phyloP scores from a whole-genome alignment of 768 basidiomycete species.

The Rhodotorula paludigena region DNA sequence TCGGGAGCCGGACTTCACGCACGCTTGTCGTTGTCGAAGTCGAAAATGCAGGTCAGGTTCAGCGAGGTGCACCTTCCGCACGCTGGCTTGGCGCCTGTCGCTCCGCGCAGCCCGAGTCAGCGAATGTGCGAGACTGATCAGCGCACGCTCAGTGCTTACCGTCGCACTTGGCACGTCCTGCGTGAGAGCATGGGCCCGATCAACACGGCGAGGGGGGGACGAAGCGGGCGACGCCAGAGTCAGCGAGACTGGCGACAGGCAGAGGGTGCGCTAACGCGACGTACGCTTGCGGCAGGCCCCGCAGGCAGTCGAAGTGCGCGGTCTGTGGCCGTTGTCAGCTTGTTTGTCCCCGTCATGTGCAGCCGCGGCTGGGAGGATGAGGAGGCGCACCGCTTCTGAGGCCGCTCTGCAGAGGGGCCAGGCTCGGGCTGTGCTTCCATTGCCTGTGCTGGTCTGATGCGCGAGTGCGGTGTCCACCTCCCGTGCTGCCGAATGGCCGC shows the following conservation, averaged over 20 bases:
- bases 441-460: too few species aligned
- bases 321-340: background rate
- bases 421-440: background rate
- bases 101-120: background rate
- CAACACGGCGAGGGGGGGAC: background rate
- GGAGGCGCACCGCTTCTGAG: background rate
- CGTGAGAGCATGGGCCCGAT: too few species aligned
- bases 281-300: background rate
- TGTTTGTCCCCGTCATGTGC: background rate
- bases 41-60: background rate
- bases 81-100: background rate
- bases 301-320: background rate
- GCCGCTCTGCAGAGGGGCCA: background rate
- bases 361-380: background rate
- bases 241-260: background rate
- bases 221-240: background rate
- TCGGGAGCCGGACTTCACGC: too few species aligned
- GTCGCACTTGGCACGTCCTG: slow-evolving; percentile 8
- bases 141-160: background rate
- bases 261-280: background rate
- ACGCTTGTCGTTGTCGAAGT: background rate
- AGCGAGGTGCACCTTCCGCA: background rate
- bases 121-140: background rate
- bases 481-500: too few species aligned
- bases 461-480: too few species aligned